Base-by-base conservation (phyloP, 2,329 filamentous ascomycete genomes). In the Phialemoniopsis sp. region DNA sequence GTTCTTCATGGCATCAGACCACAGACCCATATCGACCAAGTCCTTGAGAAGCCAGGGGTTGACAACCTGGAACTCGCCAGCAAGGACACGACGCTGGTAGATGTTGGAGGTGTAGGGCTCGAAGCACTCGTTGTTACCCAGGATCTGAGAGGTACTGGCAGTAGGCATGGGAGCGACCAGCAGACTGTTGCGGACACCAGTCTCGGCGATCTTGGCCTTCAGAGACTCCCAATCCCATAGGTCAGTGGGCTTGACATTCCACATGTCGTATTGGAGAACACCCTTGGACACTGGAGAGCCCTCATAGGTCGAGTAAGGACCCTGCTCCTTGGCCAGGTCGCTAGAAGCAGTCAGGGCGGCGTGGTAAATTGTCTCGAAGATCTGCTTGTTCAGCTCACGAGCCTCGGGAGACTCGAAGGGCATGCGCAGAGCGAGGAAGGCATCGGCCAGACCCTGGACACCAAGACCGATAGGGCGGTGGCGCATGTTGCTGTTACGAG, bases 1-100 rank as follows among this genome's bases (percentile, higher is more conserved):
- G 76, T 98, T 98, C 84, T 98, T 98, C 93, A 98, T 98, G 72
- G 89, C 89, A 68, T 98, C 91, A 35, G 91, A 96, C 93, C 93
- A 98, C 33, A 98, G 77, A 45, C 93, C 93, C 72, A 96, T 87
- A 59, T 98, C 93, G 52, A 98, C 93, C 21, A 98, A 82, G 57
- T 98, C 93, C 76, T 95, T 96, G 45, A 98, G 81, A 47, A 98
- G 71, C 93, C 93, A 98, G 38, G 93, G 93, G 74, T 98, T 98
- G 64, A 98, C 93, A 39, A 98, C 89, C 71, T 98, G 93, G 82
- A 98, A 98, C 66, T 98, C 93, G 55, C 93, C 93, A 52, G 93
- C 93, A 54, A 98, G 76, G 41, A 98, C 93, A 76, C 93, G 91
- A 48, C 93, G 91, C 54, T 91, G 95, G 76, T 98, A 98, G 65